Percentiles rank a stretch among this genome's conserved stretches.
phyloP scores from a whole-genome alignment of 352 stramenopile species.

The Pilasporangium apinafurcum region DNA sequence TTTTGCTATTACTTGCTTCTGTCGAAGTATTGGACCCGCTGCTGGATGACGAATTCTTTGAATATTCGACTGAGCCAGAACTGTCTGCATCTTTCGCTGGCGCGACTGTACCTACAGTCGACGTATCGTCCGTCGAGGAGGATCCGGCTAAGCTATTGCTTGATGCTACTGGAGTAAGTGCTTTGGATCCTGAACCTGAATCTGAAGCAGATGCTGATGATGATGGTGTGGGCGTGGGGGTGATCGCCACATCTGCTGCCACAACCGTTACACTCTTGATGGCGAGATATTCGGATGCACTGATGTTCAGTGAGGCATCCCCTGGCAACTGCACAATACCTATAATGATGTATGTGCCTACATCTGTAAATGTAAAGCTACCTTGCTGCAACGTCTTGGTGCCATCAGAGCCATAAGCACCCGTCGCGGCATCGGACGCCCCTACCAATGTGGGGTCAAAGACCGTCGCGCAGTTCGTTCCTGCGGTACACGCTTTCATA shows the following conservation, averaged over 20 bases:
- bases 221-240: conserved; percentile 8
- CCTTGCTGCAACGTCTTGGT: conserved; percentile 37
- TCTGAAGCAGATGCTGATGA: conserved; percentile 9
- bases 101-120: conserved; percentile 1
- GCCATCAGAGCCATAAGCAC: conserved; percentile 34
- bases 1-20: too few species aligned
- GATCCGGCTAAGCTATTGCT: neutral
- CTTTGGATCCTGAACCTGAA: conserved; percentile 2
- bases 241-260: conserved; percentile 29
- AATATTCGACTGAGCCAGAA: neutral
- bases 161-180: conserved; percentile 4
- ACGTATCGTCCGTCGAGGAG: neutral
- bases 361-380: conserved; percentile 39
- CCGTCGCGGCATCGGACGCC: conserved; percentile 18
- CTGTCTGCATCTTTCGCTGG: neutral
- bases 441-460: conserved; percentile 31
- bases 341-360: conserved; percentile 59
- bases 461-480: conserved; percentile 57
- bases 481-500: conserved; percentile 51
- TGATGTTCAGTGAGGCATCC: conserved; percentile 27
- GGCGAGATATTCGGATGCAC: conserved; percentile 51
- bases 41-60: conserved; percentile 6
- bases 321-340: conserved; percentile 55
- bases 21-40: conserved; percentile 5
- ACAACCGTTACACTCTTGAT: conserved; percentile 68